These are phyloP conservation scores for Botrytis fragariae DNA, from an alignment of 2,329 filamentous ascomycete genomes.

Conservation along the genomic window DNA sequence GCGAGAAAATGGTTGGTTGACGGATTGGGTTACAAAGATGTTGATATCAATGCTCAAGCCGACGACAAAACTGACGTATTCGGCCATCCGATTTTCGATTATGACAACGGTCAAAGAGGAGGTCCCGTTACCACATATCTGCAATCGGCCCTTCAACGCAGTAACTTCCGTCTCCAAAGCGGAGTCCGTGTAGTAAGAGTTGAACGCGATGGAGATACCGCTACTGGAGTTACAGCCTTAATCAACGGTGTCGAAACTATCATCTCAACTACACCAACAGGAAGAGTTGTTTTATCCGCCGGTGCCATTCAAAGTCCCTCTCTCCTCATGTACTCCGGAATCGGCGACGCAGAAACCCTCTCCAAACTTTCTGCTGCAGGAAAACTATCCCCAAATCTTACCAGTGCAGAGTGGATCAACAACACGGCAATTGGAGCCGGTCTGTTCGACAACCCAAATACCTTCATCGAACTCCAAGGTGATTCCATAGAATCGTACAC, in stretches of 20 bases:
- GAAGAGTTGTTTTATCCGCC: slow-evolving; percentile 47
- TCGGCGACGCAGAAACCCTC: slow-evolving; percentile 42
- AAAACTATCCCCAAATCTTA: slow-evolving; percentile 38
- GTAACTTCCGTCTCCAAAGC: slow-evolving; percentile 47
- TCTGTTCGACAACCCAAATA: slow-evolving; percentile 57
- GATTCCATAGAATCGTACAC: slow-evolving; percentile 47
- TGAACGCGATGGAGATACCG: slow-evolving; percentile 41
- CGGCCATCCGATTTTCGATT: slow-evolving; percentile 49
- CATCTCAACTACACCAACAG: slow-evolving; percentile 26
- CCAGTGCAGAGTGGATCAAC: slow-evolving; percentile 46
- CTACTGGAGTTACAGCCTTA: slow-evolving; percentile 44
- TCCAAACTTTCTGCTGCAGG: slow-evolving; percentile 39
- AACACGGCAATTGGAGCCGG: slow-evolving; percentile 49
- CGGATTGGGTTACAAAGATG: slow-evolving; percentile 47
- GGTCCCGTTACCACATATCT: slow-evolving; percentile 51
- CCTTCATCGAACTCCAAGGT: slow-evolving; percentile 49
- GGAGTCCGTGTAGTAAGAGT: slow-evolving; percentile 46
- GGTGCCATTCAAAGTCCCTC: slow-evolving; percentile 52
- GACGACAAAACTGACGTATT: slow-evolving; percentile 49
- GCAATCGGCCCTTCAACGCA: slow-evolving; percentile 43
- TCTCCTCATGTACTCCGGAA: slow-evolving; percentile 51
- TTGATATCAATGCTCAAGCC: slow-evolving; percentile 47
- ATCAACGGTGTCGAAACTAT: slow-evolving; percentile 35
- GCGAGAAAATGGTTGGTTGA: slow-evolving; percentile 51
- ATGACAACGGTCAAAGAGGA: slow-evolving; percentile 49